These are phyloP conservation scores for Prinsepia uniflora DNA, from an alignment of 306 rosid genomes.

Conservation along the genomic window DNA sequence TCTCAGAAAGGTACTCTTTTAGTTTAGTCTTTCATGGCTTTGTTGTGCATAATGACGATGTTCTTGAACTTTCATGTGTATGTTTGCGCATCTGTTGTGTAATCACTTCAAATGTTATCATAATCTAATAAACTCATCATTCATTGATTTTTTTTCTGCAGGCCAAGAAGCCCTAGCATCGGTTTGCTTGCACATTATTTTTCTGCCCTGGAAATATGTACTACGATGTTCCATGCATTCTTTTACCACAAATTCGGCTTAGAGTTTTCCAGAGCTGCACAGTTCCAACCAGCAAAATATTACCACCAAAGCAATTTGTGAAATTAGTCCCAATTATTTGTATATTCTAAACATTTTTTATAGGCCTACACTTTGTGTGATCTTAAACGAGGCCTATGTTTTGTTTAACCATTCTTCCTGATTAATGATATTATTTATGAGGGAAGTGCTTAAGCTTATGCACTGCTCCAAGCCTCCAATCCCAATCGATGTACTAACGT, in stretches of 20 bases:
- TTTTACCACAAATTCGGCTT: constrained; percentile 19
- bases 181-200: neutral
- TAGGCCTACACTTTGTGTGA: constrained; percentile 5
- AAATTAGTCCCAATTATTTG: constrained; percentile 27
- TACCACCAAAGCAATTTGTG: constrained; percentile 19
- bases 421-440: neutral
- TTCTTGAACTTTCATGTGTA: neutral
- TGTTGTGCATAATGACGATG: neutral
- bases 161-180: constrained; percentile 69
- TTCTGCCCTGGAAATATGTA: constrained; percentile 24
- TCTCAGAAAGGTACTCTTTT: constrained; percentile 62
- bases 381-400: neutral
- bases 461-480: neutral
- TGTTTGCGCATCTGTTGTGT: neutral
- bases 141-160: constrained; percentile 31
- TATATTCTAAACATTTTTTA: constrained; percentile 25
- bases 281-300: constrained; percentile 17
- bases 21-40: neutral
- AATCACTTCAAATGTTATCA: neutral
- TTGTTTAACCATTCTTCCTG: neutral
- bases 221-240: constrained; percentile 18
- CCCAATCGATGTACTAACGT: neutral
- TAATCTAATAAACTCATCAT: constrained; percentile 7
- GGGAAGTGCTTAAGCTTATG: neutral
- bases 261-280: constrained; percentile 19